Evolutionary conservation across 495 filamentous ascomycete species (phyloP).

Genomic region (Echria macrotheca): DNA sequence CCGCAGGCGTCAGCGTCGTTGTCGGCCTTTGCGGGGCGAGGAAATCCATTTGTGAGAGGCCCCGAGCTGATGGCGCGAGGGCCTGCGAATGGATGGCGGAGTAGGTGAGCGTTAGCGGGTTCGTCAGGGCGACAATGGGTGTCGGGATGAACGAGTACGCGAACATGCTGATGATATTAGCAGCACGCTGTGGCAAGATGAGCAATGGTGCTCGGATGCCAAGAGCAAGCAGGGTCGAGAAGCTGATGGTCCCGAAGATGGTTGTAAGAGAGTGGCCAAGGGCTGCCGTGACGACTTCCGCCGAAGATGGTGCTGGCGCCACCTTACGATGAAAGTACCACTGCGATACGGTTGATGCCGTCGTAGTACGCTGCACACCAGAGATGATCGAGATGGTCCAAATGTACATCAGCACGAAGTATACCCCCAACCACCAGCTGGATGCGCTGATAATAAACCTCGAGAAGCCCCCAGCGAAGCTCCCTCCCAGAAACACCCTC

Average conservation of each 20-base stretch:
- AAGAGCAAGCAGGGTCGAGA: constrained; percentile 74
- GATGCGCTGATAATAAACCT: constrained; percentile 73
- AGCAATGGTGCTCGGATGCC: constrained; percentile 81
- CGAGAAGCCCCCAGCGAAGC: constrained; percentile 53
- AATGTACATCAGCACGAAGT: constrained; percentile 88
- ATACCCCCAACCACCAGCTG: constrained; percentile 86
- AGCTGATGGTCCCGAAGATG: constrained; percentile 87
- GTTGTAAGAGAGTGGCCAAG: constrained; percentile 72
- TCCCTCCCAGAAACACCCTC: constrained; percentile 83
- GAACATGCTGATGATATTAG: constrained; percentile 59
- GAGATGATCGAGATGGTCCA: constrained; percentile 86
- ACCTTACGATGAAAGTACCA: constrained; percentile 97
- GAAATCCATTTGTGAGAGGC: constrained; percentile 71
- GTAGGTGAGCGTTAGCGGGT: constrained; percentile 87
- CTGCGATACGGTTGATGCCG: constrained; percentile 91
- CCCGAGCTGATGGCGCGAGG: constrained; percentile 66
- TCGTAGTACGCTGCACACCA: constrained; percentile 83
- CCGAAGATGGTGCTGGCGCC: constrained; percentile 66
- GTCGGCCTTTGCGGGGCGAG: constrained; percentile 54
- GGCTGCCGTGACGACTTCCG: constrained; percentile 76
- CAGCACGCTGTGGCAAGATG: constrained; percentile 68
- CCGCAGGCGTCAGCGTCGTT: constrained; percentile 55
- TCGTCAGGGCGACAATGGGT: constrained; percentile 75
- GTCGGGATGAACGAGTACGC: constrained; percentile 78
- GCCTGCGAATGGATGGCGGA: constrained; percentile 89